Conservation (phyloP, 208 protist species). For the Crithidia brevicula region DNA sequence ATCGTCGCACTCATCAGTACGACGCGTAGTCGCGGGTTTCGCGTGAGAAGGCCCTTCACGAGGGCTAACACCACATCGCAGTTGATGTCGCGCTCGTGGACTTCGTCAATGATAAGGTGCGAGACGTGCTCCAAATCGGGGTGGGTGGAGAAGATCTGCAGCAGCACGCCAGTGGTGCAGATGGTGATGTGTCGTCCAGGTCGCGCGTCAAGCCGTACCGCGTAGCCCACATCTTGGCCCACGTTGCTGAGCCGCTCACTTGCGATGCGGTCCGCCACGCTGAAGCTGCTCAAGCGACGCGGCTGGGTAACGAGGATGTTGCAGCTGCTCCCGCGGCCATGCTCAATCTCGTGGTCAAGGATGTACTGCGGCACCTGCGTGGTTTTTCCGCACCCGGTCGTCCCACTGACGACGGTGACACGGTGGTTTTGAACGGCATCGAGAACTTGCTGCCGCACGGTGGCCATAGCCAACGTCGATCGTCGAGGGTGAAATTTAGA, state of each 20-base stretch:
- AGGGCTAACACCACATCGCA: slow-evolving; percentile 98
- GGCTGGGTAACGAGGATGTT: slow-evolving; percentile 97
- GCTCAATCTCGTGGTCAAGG: slow-evolving; percentile 77
- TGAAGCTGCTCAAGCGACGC: slow-evolving; percentile 97
- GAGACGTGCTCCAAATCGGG: slow-evolving; percentile 88
- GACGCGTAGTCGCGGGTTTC: slow-evolving; percentile 91
- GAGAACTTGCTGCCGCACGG: slow-evolving; percentile 58
- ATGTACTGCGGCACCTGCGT: slow-evolving; percentile 95
- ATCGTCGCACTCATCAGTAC: slow-evolving; percentile 99
- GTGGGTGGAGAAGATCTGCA: slow-evolving; percentile 95
- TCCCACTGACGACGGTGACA: slow-evolving; percentile 89
- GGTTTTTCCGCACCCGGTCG: slow-evolving; percentile 92
- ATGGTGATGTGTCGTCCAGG: slow-evolving; percentile 94
- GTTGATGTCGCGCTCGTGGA: slow-evolving; percentile 99
- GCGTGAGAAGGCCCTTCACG: slow-evolving; percentile 85
- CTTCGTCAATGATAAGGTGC: slow-evolving; percentile 99
- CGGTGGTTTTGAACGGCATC: slow-evolving; percentile 54
- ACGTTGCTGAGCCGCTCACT: slow-evolving; percentile 92
- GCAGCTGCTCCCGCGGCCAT: slow-evolving; percentile 46
- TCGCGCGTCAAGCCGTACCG: slow-evolving; percentile 96
- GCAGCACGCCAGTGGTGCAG: slow-evolving; percentile 98
- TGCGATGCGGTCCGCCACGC: slow-evolving; percentile 97
- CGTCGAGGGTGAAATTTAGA: slow-evolving; percentile 56
- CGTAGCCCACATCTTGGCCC: slow-evolving; percentile 98
- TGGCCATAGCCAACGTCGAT: slow-evolving; percentile 66